Base-by-base conservation (phyloP, 1,139 yeast species). In the Zygotorulaspora mrakii region DNA sequence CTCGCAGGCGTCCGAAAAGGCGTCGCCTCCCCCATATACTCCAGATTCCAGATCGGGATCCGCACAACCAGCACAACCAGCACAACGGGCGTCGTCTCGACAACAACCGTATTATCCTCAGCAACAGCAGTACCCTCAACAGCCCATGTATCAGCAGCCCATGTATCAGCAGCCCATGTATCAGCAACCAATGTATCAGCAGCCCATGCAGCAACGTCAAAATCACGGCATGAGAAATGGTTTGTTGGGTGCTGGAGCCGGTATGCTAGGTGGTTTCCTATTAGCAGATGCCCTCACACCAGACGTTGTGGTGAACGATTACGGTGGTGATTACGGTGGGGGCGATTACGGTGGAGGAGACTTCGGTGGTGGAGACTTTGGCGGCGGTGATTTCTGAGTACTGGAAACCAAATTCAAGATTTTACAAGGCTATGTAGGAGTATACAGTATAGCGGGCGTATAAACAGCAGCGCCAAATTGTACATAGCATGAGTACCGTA, bases 191-290 rank as follows among this genome's bases (percentile, higher is more conserved):
- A 5, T 70, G 72, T 52, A 60, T 49, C 44, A 48, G 45, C 47
- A 41, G 34, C 47, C 53, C 17, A 53, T 53, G 37, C 59, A 48
- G 12, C 67, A 57, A 48, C 64, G 55, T 31, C 62, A 36, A 18
- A 46, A 49, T 42, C 50, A 49, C 25, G 58, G 59, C 3, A 68
- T 69, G 35, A 49, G 55, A 40, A 73, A 77, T 11, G 76, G 79
- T 25, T 55, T 77, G 66, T 77, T 82, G 20, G 95, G 94, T 52
- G 82, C 79, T 0, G 94, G 91, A 51, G 91, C 83, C 21, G 95
- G 95, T 64, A 57, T 84, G 42, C 63, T 84, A 5, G 94, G 94
- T 43, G 94, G 94, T 45, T 66, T 79, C 69, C 61, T 82, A 45
- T 56, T 80, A 23, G 75, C 73, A 8, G 47, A 55, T 29, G 57